Conservation (phyloP, 2,329 filamentous ascomycete genomes). For the Zymoseptoria tritici region DNA sequence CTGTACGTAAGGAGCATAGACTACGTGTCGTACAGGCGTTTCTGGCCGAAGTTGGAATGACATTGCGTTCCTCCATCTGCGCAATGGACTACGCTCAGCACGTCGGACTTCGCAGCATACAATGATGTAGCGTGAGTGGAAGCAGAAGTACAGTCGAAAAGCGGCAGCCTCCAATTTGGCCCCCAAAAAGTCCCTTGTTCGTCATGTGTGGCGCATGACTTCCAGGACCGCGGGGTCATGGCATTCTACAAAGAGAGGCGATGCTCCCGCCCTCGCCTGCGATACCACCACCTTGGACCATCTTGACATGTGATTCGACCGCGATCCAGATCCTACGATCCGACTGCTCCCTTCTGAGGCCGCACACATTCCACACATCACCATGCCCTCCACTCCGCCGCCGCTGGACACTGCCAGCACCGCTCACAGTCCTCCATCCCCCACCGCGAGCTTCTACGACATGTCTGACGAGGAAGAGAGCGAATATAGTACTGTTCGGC, state of each 20-base stretch:
- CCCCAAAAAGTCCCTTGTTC: background rate
- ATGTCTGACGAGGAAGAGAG: constrained; percentile 94
- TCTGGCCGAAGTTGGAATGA: background rate
- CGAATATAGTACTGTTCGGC: constrained; percentile 88
- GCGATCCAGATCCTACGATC: background rate
- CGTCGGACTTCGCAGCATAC: background rate
- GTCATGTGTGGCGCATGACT: background rate
- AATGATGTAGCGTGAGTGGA: background rate
- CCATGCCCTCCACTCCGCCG: constrained; percentile 14
- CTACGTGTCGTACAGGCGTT: background rate
- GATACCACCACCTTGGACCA: background rate
- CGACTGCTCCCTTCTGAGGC: background rate
- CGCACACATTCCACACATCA: background rate
- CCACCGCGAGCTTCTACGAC: constrained; percentile 84
- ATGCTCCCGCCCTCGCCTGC: background rate
- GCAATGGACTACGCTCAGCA: background rate
- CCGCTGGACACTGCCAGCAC: constrained; percentile 7
- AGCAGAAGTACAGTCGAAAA: background rate
- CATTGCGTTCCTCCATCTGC: background rate
- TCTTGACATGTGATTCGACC: background rate
- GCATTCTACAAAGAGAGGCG: background rate
- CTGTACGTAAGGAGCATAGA: background rate
- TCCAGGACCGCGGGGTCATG: background rate
- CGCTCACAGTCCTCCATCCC: constrained; percentile 51
- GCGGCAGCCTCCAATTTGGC: background rate